These are phyloP conservation scores for Globisporangium abappressorium DNA, from an alignment of 352 stramenopile genomes.

Conservation along the genomic window DNA sequence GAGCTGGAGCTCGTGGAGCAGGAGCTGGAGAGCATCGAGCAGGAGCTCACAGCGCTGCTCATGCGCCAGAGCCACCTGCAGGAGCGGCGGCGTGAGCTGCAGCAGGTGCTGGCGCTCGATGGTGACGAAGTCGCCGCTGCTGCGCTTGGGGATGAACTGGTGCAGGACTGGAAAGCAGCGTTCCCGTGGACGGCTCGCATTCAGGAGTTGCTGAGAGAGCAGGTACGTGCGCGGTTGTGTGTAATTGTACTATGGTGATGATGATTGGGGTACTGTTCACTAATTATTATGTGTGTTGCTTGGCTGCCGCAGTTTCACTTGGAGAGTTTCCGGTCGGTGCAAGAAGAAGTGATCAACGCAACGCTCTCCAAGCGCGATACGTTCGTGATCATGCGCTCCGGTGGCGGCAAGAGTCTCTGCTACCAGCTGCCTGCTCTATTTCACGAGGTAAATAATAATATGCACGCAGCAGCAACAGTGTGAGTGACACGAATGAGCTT, in stretches of 20 bases:
- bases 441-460: constrained; percentile 37
- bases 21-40: constrained; percentile 51
- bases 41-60: constrained; percentile 48
- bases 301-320: constrained; percentile 65
- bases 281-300: not conserved
- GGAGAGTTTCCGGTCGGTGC: constrained; percentile 82
- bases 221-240: constrained; percentile 5
- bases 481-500: not conserved
- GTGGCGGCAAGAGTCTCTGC: constrained; percentile 84
- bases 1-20: constrained; percentile 51
- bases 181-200: constrained; percentile 47
- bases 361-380: constrained; percentile 85
- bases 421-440: constrained; percentile 88
- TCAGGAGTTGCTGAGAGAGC: constrained; percentile 27
- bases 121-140: constrained; percentile 4
- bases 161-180: constrained; percentile 32
- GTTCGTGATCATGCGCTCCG: constrained; percentile 93
- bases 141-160: not conserved
- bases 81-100: constrained; percentile 43
- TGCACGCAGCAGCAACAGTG: too few relatives aligned
- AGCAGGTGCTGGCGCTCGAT: constrained; percentile 25
- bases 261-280: not conserved
- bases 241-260: not conserved
- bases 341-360: constrained; percentile 90
- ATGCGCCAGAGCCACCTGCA: constrained; percentile 51